Evolutionary conservation across 2,329 filamentous ascomycete species (phyloP).

Genomic region (Ceratocystis harringtonii): DNA sequence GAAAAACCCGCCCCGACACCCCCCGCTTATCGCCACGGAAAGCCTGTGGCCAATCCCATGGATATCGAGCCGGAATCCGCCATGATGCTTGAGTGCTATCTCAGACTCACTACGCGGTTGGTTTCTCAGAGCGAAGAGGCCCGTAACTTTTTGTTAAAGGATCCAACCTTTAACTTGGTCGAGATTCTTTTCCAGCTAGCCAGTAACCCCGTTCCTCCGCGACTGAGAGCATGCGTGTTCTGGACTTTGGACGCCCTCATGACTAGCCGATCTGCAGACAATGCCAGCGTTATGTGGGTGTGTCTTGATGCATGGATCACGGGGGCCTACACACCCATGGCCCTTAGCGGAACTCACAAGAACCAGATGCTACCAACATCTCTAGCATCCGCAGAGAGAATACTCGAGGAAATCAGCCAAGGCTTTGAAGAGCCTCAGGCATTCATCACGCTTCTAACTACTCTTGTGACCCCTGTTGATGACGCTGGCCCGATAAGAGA

Average conservation of each 20-base stretch:
- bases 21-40: conserved; percentile 39
- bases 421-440: conserved; percentile 76
- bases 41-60: conserved; percentile 49
- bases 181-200: conserved; percentile 66
- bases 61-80: conserved; percentile 80
- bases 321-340: conserved; percentile 33
- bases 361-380: conserved; percentile 13
- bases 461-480: conserved; percentile 51
- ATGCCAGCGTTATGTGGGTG: conserved; percentile 63
- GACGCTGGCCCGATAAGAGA: conserved; percentile 53
- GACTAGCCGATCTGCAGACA: conserved; percentile 51
- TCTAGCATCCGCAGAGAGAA: conserved; percentile 40
- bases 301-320: conserved; percentile 67
- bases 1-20: conserved; percentile 44
- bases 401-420: conserved; percentile 58
- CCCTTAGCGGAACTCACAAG: conserved; percentile 19
- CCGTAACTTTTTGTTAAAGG: conserved; percentile 57
- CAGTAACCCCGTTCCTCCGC: conserved; percentile 58
- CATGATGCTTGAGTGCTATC: conserved; percentile 93
- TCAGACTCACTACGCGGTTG: conserved; percentile 74
- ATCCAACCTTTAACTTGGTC: conserved; percentile 50
- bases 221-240: conserved; percentile 73
- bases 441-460: conserved; percentile 62
- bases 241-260: conserved; percentile 61
- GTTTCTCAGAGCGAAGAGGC: conserved; percentile 58